A percentile compares a stretch with the other conserved stretches of the same genome.
Evolutionary conservation across 2,329 filamentous ascomycete genomes (phyloP).

Genomic region (Podosphaera leucotricha): DNA sequence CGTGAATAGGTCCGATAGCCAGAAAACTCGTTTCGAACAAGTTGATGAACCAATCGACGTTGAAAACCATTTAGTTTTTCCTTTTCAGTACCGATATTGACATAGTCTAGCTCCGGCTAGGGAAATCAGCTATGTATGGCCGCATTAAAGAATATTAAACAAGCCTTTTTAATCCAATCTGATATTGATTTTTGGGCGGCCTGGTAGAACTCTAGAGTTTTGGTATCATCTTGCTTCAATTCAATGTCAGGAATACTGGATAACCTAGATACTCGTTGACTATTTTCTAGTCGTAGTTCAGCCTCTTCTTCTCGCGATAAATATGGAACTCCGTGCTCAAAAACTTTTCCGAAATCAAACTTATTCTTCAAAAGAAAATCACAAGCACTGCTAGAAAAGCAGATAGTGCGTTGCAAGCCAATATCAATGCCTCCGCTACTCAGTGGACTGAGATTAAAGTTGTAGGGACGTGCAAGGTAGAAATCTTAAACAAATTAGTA

Average conservation of each 20-base stretch:
- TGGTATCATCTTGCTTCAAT: constrained; percentile 7
- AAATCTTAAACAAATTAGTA: constrained; percentile 15
- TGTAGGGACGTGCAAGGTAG: constrained; percentile 39
- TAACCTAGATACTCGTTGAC: constrained; percentile 10
- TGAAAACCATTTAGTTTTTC: constrained; percentile 31
- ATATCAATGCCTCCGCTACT: constrained; percentile 22
- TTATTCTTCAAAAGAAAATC: constrained; percentile 34
- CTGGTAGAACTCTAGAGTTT: constrained; percentile 9
- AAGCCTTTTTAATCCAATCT: constrained; percentile 7
- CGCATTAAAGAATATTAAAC: not conserved
- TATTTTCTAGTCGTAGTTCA: constrained; percentile 18
- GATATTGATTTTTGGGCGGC: constrained; percentile 9
- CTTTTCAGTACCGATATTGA: constrained; percentile 21
- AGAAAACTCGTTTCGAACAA: constrained; percentile 37
- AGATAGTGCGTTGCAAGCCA: constrained; percentile 34
- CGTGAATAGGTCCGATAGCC: constrained; percentile 8
- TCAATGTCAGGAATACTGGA: constrained; percentile 10
- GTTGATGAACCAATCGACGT: constrained; percentile 39
- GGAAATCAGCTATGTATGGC: not conserved
- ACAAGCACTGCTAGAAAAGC: constrained; percentile 22
- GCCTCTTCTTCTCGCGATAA: constrained; percentile 34
- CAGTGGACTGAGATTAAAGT: constrained; percentile 36
- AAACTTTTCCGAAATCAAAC: constrained; percentile 33
- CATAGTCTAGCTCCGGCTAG: constrained; percentile 15
- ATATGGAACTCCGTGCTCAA: constrained; percentile 34